Evolutionary conservation across 805 yeast genomes (phyloP).

Genomic region (Teunomyces cretensis): DNA sequence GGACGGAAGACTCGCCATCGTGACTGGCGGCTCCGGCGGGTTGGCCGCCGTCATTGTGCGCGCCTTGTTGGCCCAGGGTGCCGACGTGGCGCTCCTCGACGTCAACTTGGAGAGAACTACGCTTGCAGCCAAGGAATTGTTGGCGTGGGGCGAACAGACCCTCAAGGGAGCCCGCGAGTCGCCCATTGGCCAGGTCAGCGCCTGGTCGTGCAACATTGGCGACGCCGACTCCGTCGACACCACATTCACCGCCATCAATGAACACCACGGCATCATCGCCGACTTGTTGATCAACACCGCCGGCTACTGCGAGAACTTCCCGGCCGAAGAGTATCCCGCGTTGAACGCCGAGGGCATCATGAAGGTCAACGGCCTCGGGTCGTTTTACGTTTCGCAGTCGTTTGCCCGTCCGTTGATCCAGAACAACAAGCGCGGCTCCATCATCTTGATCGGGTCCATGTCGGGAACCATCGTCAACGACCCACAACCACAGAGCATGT

Average conservation of each 20-base stretch:
- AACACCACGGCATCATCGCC: conserved; percentile 60
- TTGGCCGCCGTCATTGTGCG: conserved; percentile 63
- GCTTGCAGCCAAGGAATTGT: conserved; percentile 51
- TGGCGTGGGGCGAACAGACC: conserved; percentile 46
- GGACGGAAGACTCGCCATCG: conserved; percentile 67
- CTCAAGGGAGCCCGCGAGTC: conserved; percentile 33
- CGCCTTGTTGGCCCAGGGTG: conserved; percentile 74
- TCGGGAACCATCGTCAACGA: conserved; percentile 74
- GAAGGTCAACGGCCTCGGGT: conserved; percentile 72
- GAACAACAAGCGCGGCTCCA: conserved; percentile 56
- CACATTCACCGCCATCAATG: conserved; percentile 52
- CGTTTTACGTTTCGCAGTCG: conserved; percentile 71
- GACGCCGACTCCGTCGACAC: conserved; percentile 59
- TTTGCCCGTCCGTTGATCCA: conserved; percentile 67
- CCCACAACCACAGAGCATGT: conserved; percentile 78
- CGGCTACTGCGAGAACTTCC: conserved; percentile 80
- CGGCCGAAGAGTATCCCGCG: conserved; percentile 77
- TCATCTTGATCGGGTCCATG: conserved; percentile 75
- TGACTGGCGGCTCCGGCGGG: conserved; percentile 85
- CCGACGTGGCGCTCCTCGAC: conserved; percentile 72
- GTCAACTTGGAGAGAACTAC: conserved; percentile 59
- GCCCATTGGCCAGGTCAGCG: conserved; percentile 46
- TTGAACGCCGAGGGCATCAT: conserved; percentile 64
- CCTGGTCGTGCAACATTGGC: conserved; percentile 76
- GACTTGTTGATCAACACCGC: conserved; percentile 74